Evolutionary conservation across 1,284 basidiomycete genomes (phyloP).

Genomic region (Earliella scabrosa): DNA sequence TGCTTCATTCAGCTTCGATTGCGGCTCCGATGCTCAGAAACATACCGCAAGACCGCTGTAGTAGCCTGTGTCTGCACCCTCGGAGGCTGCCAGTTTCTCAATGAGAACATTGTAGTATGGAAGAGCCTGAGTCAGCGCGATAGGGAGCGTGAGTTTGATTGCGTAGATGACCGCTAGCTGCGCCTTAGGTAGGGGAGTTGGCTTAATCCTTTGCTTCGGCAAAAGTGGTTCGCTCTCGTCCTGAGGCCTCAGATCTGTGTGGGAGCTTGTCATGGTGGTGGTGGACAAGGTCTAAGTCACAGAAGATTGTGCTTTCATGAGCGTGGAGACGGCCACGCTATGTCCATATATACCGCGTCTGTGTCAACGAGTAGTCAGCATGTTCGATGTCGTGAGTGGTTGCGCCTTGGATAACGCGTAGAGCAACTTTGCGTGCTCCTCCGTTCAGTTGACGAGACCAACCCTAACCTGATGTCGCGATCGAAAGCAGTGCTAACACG

Average conservation of each 20-base stretch:
- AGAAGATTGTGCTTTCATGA: too few relatives aligned
- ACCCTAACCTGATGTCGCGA: slow-evolving; percentile 3
- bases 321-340: too few relatives aligned
- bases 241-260: background rate
- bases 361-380: slow-evolving; percentile 11
- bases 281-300: background rate
- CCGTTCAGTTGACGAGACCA: slow-evolving; percentile 12
- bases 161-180: slow-evolving; percentile 36
- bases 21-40: background rate
- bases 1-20: background rate
- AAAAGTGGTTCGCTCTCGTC: slow-evolving; percentile 6
- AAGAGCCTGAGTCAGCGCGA: slow-evolving; percentile 32
- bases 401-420: background rate
- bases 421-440: slow-evolving; percentile 23
- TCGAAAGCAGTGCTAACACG: slow-evolving; percentile 20
- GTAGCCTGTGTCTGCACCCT: slow-evolving; percentile 36
- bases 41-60: slow-evolving; percentile 38
- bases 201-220: slow-evolving; percentile 1
- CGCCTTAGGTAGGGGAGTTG: slow-evolving; percentile 32
- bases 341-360: background rate
- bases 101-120: slow-evolving; percentile 45
- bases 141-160: slow-evolving; percentile 36
- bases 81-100: slow-evolving; percentile 33
- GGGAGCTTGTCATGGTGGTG: slow-evolving; percentile 7
- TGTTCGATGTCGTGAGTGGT: background rate